Conservation (phyloP, 2,329 filamentous ascomycete genomes). For the Fusarium sublunatum region DNA sequence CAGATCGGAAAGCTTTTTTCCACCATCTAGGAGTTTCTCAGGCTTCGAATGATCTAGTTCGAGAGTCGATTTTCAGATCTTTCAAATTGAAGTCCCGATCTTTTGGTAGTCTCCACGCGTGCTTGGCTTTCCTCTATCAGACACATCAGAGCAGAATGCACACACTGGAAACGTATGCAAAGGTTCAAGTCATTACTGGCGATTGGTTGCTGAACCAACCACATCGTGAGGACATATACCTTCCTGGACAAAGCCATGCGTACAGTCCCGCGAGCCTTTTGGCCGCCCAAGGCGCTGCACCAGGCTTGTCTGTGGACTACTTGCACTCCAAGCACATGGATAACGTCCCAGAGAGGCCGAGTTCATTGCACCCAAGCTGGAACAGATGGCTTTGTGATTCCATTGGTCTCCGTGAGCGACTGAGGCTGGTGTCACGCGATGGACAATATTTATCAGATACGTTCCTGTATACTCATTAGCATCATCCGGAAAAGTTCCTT, state of each 20-base stretch:
- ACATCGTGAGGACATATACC: conserved; percentile 2
- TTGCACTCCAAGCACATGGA: neutral
- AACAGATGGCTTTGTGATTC: conserved; percentile 16
- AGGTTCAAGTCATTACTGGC: accelerated
- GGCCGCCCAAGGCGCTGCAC: neutral
- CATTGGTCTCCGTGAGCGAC: conserved; percentile 6
- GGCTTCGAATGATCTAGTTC: conserved; percentile 5
- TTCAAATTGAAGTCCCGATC: neutral
- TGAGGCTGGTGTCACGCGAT: conserved; percentile 12
- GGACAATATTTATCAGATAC: conserved; percentile 2
- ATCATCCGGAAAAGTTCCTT: conserved; percentile 7
- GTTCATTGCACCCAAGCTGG: neutral
- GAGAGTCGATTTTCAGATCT: neutral
- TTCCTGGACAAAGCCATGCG: neutral
- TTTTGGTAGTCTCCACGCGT: neutral
- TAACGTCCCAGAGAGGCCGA: neutral
- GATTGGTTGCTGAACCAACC: accelerated
- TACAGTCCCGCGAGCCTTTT: conserved; percentile 22
- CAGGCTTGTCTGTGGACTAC: conserved; percentile 1
- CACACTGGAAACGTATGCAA: accelerated
- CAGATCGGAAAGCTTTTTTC: conserved; percentile 3
- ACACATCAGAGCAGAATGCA: conserved; percentile 2
- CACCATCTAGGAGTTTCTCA: conserved; percentile 9
- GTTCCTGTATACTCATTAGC: conserved; percentile 19
- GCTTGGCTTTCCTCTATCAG: conserved; percentile 20